Conservation (phyloP, 1,284 basidiomycete genomes). For the Leccinum solheimii region DNA sequence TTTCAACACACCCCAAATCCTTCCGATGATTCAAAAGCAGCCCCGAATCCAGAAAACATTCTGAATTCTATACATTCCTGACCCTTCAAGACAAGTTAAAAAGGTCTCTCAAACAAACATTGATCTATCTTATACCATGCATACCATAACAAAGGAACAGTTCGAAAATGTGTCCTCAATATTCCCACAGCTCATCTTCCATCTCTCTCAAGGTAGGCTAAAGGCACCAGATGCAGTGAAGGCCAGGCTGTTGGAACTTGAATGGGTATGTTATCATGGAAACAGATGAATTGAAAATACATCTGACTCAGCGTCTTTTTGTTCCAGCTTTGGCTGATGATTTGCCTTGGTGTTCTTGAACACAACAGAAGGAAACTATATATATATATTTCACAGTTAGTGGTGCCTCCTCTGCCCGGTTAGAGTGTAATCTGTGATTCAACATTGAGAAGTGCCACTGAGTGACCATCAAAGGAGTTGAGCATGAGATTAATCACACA, state of each 20-base stretch:
- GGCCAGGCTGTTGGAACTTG: background rate
- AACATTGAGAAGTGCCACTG: too few species aligned
- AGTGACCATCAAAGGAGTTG: too few species aligned
- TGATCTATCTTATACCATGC: background rate
- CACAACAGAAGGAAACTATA: background rate
- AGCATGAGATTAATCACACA: too few species aligned
- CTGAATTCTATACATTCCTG: background rate
- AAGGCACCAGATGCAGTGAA: background rate
- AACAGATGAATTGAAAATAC: too few species aligned
- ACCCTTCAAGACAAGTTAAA: background rate
- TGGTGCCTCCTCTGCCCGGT: too few species aligned
- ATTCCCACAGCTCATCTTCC: background rate
- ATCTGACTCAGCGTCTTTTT: background rate
- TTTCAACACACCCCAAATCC: background rate
- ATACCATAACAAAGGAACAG: background rate
- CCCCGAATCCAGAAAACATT: background rate
- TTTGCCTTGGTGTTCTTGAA: background rate
- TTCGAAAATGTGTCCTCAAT: background rate
- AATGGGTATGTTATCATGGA: background rate
- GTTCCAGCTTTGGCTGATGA: background rate
- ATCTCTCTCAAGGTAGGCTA: background rate
- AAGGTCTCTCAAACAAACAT: background rate
- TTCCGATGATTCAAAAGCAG: background rate
- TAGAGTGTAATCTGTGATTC: too few species aligned
- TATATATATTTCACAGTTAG: too few species aligned